Percentiles rank a stretch among this genome's conserved stretches.
phyloP scores from a whole-genome alignment of 1,284 basidiomycete genomes.

The Polyporus tsugae region DNA sequence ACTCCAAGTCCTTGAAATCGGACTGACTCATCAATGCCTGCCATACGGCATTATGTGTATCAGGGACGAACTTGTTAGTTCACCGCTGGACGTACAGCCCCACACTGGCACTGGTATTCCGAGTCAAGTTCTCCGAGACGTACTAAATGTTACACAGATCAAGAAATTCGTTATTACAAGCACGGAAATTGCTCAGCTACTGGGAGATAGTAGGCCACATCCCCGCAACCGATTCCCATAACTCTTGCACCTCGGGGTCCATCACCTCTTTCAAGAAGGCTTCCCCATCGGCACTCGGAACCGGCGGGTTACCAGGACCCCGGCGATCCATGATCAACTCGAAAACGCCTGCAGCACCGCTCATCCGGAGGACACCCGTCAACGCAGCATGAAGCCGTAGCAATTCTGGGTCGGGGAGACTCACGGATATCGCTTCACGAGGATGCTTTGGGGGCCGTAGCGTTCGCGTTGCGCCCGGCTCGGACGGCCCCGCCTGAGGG shows the following conservation, averaged over 20 bases:
- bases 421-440: background rate
- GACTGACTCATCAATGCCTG: no score
- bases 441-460: background rate
- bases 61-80: no score
- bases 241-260: background rate
- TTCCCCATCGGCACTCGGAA: background rate
- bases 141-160: no score
- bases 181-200: no score
- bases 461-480: background rate
- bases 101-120: no score
- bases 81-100: no score
- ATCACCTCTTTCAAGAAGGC: background rate
- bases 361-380: background rate
- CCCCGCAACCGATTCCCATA: background rate
- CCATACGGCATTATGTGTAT: no score
- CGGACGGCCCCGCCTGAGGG: background rate
- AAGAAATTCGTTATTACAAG: no score
- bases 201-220: no score
- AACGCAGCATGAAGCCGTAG: background rate
- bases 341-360: constrained; percentile 1
- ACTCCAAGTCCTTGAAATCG: no score
- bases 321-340: background rate
- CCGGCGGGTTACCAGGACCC: background rate
- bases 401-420: background rate
- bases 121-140: no score